Base-by-base conservation (phyloP, 352 stramenopile species). In the Phytophthora sp. region DNA sequence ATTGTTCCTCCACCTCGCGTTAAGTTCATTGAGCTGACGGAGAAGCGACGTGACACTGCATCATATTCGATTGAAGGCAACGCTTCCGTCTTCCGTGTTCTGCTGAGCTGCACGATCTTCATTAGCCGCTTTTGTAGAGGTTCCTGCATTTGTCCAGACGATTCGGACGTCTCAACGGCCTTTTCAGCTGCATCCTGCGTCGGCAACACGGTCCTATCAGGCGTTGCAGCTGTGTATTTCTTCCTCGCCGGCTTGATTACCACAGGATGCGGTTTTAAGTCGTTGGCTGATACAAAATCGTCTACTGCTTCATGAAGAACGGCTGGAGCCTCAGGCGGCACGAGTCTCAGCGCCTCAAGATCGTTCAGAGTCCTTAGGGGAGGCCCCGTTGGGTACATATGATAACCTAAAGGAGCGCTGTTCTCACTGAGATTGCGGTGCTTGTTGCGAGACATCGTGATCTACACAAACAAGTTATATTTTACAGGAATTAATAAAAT, bases 31-130 rank as follows among this genome's bases (percentile, higher is more conserved):
- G 77, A 76, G 29, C 63, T 84, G n/a, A 84, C 57, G 1, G 81
- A 86, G 35, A 86, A 81, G 6, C 77, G 76, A n/a, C 80, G 61
- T 7, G 76, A 78, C 5, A 85, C 29, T n/a, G 31, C 69, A 36
- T 57, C 53, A 18, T 61, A 20, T 8, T 66, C 59, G 3, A 23
- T 16, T n/a, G 46, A 63, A 7, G 29, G 13, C 3, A 9, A 26
- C 20, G 57, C 24, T 7, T 55, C 39, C n/a, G 30, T 12, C 13
- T 63, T 66, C 9, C 29, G 26, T n/a, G n/a, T n/a, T 46, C 64
- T 76, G 36, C 39, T 53, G n/a, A 63, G n/a, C 26, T 64, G 46
- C 13, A 67, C 51, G 51, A 70, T 44, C 51, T 76, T 72, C 53
- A 66, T 66, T 4, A 65, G 57, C 16, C 23, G 36, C 29, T 63